Percentiles rank a stretch among this genome's conserved stretches.
Conservation (phyloP, 768 basidiomycete species). For the Mycena kentingensis region DNA sequence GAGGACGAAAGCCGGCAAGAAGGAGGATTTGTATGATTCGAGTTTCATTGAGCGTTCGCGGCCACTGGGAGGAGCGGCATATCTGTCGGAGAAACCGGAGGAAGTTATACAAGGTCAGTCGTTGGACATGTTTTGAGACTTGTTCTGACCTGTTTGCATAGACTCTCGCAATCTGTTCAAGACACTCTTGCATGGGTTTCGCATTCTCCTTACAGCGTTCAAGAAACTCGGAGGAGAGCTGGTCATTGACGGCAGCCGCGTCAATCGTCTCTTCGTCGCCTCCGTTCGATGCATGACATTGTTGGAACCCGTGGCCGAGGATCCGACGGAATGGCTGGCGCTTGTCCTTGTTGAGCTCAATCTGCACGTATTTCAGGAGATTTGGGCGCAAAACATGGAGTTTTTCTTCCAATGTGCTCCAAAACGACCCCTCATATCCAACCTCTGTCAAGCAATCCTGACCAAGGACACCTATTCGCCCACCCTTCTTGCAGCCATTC, state of each 20-base stretch:
- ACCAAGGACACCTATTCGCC: slow-evolving; percentile 74
- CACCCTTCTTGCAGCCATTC: slow-evolving; percentile 84
- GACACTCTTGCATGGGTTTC: slow-evolving; percentile 85
- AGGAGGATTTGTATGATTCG: slow-evolving; percentile 48
- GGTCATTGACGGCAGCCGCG: slow-evolving; percentile 80
- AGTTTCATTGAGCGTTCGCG: slow-evolving; percentile 81
- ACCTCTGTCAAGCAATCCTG: slow-evolving; percentile 84
- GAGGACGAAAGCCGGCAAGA: slow-evolving; percentile 49
- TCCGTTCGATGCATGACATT: slow-evolving; percentile 83
- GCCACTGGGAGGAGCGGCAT: slow-evolving; percentile 77
- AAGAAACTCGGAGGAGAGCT: slow-evolving; percentile 74
- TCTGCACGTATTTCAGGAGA: slow-evolving; percentile 91
- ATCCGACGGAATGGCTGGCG: slow-evolving; percentile 85
- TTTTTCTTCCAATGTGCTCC: slow-evolving; percentile 84
- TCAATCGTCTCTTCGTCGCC: slow-evolving; percentile 86
- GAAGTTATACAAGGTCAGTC: slow-evolving; percentile 78
- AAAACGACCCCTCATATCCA: slow-evolving; percentile 76
- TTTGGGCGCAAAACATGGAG: slow-evolving; percentile 91
- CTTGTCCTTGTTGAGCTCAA: slow-evolving; percentile 80
- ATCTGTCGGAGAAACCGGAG: slow-evolving; percentile 80
- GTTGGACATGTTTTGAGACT: no score
- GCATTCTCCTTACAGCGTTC: slow-evolving; percentile 72
- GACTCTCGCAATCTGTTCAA: slow-evolving; percentile 87
- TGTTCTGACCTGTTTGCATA: slow-evolving; percentile 37
- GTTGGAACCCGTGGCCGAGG: slow-evolving; percentile 69